phyloP scores from a whole-genome alignment of 2,329 filamentous ascomycete genomes.

The Keithomyces neogunnii region DNA sequence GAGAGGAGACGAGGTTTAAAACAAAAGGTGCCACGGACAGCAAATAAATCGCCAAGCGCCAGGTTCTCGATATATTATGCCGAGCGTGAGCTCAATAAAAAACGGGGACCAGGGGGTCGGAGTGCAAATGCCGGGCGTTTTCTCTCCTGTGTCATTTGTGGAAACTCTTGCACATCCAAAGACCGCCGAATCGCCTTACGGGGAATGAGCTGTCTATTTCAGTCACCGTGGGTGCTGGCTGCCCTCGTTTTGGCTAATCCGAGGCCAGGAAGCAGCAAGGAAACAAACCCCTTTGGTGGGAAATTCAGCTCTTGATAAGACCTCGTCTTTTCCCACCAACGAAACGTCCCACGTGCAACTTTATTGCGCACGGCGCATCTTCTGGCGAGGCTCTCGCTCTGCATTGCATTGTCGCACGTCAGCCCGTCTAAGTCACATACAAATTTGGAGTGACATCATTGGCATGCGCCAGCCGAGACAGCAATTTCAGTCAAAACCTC shows the following conservation, averaged over 20 bases:
- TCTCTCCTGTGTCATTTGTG: not conserved
- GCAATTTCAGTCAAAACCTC: too few species aligned
- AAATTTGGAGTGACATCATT: too few species aligned
- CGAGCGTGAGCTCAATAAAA: not conserved
- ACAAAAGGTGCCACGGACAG: not conserved
- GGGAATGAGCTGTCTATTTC: not conserved
- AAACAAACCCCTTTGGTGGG: not conserved
- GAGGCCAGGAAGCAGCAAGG: not conserved
- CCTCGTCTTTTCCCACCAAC: not conserved
- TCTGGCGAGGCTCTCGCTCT: too few species aligned
- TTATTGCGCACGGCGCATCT: not conserved
- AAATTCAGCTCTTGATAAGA: too few species aligned
- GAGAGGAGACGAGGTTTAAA: not conserved
- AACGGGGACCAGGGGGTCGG: not conserved
- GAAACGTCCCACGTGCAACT: not conserved
- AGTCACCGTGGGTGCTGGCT: not conserved
- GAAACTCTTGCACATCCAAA: not conserved
- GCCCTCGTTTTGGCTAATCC: not conserved
- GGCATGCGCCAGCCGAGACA: too few species aligned
- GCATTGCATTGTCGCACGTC: too few species aligned
- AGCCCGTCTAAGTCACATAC: too few species aligned
- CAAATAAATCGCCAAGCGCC: not conserved
- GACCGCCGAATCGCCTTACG: not conserved
- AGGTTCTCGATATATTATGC: not conserved
- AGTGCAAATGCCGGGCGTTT: not conserved